These are phyloP conservation scores for Xylariaceae sp. DNA, from an alignment of 2,329 filamentous ascomycete species.

Conservation along the genomic window DNA sequence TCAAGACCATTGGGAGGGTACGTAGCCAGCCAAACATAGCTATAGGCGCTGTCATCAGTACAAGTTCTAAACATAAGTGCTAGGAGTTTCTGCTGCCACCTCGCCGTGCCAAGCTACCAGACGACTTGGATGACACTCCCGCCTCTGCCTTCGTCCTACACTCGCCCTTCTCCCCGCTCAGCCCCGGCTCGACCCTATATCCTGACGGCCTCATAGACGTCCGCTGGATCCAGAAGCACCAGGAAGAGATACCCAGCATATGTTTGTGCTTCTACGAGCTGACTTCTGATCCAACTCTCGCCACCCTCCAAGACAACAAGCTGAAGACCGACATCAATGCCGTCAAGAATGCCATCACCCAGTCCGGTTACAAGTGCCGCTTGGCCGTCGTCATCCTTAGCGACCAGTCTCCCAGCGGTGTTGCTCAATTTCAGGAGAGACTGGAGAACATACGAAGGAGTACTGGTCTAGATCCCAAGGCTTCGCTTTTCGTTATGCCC, in stretches of 20 bases:
- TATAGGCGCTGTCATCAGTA: background rate
- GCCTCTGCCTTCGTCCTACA: conserved; percentile 63
- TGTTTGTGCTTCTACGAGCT: conserved; percentile 80
- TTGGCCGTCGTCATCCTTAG: conserved; percentile 76
- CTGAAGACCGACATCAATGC: conserved; percentile 83
- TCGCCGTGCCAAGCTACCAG: conserved; percentile 53
- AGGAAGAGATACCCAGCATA: conserved; percentile 75
- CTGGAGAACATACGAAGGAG: conserved; percentile 75
- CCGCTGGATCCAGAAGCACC: conserved; percentile 85
- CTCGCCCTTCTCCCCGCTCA: conserved; percentile 88
- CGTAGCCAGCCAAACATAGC: conserved; percentile 36
- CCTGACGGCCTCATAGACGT: conserved; percentile 85
- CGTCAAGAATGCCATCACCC: conserved; percentile 64
- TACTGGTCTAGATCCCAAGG: conserved; percentile 78
- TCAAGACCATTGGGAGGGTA: conserved; percentile 80
- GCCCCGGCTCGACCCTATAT: conserved; percentile 77
- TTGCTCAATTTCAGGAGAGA: conserved; percentile 66
- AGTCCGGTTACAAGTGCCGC: conserved; percentile 74
- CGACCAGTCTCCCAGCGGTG: conserved; percentile 54
- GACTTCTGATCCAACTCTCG: conserved; percentile 67
- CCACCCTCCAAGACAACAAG: conserved; percentile 79
- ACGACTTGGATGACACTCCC: conserved; percentile 45
- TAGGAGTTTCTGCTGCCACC: conserved; percentile 57
- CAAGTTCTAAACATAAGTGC: conserved; percentile 9
- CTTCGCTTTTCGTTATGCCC: conserved; percentile 76